Conservation (phyloP, 1,284 basidiomycete species). For the Flammula alnicola region DNA sequence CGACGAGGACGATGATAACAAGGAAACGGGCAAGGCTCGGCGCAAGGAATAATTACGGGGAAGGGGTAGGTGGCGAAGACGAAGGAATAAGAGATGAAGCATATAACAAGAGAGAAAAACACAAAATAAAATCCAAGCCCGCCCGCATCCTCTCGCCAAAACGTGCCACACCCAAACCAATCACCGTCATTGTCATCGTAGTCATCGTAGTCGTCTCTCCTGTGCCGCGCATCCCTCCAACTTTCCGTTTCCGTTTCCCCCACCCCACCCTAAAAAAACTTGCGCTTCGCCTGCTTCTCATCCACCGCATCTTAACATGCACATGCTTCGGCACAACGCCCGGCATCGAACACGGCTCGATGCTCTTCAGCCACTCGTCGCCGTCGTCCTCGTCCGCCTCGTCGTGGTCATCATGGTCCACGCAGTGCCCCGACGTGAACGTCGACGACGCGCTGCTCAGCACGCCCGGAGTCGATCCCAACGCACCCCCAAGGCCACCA, state of each 20-base stretch:
- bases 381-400: constrained; percentile 74
- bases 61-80: too few species aligned
- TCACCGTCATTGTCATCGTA: too few species aligned
- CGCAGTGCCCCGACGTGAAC: constrained; percentile 47
- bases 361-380: constrained; percentile 78
- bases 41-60: too few species aligned
- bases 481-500: too few species aligned
- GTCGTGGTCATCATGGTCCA: constrained; percentile 67
- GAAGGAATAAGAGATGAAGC: too few species aligned
- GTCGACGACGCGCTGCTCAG: constrained; percentile 33
- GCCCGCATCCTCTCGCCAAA: too few species aligned
- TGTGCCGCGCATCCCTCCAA: neutral
- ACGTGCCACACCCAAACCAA: too few species aligned
- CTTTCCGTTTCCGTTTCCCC: neutral
- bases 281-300: constrained; percentile 72
- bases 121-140: too few species aligned
- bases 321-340: constrained; percentile 55
- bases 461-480: neutral
- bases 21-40: too few species aligned
- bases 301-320: constrained; percentile 74
- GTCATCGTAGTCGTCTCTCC: too few species aligned
- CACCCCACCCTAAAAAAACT: constrained; percentile 59
- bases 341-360: constrained; percentile 69
- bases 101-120: too few species aligned
- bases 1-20: too few species aligned